Conservation (phyloP, 1,284 basidiomycete genomes). For the Pseudozyma hubeiensis region DNA sequence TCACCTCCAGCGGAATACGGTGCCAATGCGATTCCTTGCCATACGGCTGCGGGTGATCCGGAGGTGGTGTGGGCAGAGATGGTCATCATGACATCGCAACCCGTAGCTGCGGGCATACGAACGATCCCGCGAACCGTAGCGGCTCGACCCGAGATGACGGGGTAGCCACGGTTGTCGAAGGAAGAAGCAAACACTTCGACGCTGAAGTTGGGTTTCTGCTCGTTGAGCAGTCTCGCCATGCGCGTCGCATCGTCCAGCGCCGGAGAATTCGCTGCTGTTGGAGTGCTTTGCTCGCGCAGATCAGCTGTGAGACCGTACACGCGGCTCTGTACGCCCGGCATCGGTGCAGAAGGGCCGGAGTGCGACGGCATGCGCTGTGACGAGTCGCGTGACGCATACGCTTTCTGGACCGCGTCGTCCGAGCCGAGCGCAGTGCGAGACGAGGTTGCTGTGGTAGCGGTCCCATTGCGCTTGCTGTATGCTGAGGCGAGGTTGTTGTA, state of each 20-base stretch:
- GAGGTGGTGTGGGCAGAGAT: constrained; percentile 59
- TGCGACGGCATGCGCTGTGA: constrained; percentile 26
- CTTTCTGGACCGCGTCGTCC: constrained; percentile 13
- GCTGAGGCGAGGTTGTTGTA: constrained; percentile 40
- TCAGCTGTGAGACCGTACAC: constrained; percentile 47
- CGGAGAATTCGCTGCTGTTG: constrained; percentile 8
- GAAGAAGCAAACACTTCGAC: constrained; percentile 56
- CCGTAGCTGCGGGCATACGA: constrained; percentile 45
- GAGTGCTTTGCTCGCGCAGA: constrained; percentile 29
- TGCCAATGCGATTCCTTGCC: constrained; percentile 58
- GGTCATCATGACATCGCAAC: constrained; percentile 59
- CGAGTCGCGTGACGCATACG: constrained; percentile 11
- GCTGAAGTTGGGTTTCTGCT: constrained; percentile 53
- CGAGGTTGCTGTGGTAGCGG: constrained; percentile 20
- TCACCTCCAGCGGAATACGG: constrained; percentile 50
- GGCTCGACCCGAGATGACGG: constrained; percentile 52
- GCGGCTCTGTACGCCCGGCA: constrained; percentile 25
- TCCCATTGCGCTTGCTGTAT: constrained; percentile 40
- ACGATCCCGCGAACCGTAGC: constrained; percentile 49
- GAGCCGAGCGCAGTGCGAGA: constrained; percentile 18
- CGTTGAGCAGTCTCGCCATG: constrained; percentile 36
- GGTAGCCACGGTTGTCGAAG: constrained; percentile 61
- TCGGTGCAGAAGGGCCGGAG: constrained; percentile 6
- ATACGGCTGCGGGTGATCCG: constrained; percentile 59
- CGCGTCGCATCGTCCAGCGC: constrained; percentile 28